A percentile compares a stretch with the other conserved stretches of the same genome.
Evolutionary conservation across 164 flowering plant species (phyloP).

Genomic region (Sedum album): DNA sequence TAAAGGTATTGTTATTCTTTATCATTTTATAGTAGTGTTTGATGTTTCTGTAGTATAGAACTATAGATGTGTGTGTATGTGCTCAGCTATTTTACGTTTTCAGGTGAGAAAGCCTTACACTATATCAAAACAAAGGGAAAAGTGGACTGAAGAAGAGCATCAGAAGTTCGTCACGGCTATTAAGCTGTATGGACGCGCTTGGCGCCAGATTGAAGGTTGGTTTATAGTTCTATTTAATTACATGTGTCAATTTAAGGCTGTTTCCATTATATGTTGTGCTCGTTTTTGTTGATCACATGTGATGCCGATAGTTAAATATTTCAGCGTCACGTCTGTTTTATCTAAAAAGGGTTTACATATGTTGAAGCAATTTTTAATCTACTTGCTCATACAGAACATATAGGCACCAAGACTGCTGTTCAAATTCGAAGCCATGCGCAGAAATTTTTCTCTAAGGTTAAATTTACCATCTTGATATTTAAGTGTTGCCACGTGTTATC

Average conservation of each 20-base stretch:
- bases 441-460: conserved; percentile 84
- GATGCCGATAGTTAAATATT: too few species aligned
- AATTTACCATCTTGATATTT: neutral
- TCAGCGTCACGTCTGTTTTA: too few species aligned
- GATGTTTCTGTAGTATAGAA: too few species aligned
- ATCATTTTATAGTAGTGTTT: too few species aligned
- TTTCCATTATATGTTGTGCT: neutral
- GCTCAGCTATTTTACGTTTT: neutral
- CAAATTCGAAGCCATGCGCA: conserved; percentile 96
- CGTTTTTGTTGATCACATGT: too few species aligned
- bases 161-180: neutral
- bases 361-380: too few species aligned
- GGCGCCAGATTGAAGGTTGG: neutral
- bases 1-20: too few species aligned
- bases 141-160: conserved; percentile 5
- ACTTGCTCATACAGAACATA: conserved; percentile 45
- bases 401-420: conserved; percentile 82
- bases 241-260: neutral
- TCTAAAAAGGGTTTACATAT: too few species aligned
- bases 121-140: neutral
- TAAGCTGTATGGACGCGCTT: conserved; percentile 3
- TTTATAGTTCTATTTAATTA: too few species aligned
- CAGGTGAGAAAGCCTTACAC: conserved; percentile 1
- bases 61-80: too few species aligned
- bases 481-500: neutral